Base-by-base conservation (phyloP, 495 filamentous ascomycete genomes). In the Xylaria grammica region DNA sequence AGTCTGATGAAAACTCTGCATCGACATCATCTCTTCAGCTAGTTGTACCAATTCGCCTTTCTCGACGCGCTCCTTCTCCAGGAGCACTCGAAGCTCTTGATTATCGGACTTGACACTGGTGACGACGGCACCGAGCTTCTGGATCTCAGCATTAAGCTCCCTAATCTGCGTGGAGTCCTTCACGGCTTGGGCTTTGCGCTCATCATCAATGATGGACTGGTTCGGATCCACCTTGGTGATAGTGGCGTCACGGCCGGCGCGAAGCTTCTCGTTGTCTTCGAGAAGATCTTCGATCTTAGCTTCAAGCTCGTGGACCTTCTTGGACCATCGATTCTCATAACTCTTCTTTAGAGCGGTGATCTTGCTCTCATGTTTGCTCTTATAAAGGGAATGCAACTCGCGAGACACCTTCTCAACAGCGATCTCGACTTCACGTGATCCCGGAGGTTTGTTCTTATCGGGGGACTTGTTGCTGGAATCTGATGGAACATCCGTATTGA, bases 321-420 rank as follows among this genome's bases (percentile, higher is more conserved):
- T 94, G 73, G 96, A 92, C 87, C 91, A 93, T 50, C 94, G 87
- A 45, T 83, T 83, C 70, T 97, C 92, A 76, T 97, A 98, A 74
- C 89, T 93, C 75, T 97, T 97, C 79, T 97, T 97, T 62, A 99
- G 82, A 8, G 93, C 93, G 0, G 90, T 85, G 27, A 98, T 94
- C 78, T 99, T 99, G 50, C 87, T 90, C 78, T 97, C 94, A 72
- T 99, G 96, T 73, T 99, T 99, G 72, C 86, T 84, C 78, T 97
- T 97, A 81, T 99, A 99, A n/a, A 97, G 82, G 0, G 86, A 83
- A 70, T 99, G 95, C 26, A 98, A 83, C 69, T 99, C 95, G 11
- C 90, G 85, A 2, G 91, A 94, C 30, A 97, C 91, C 63, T 89
- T 90, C 75, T 94, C 91, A n/a, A 98, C 91, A 17, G 96, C 94